These are phyloP conservation scores for Pholiota microspora DNA, from an alignment of 768 basidiomycete genomes.

Conservation along the genomic window DNA sequence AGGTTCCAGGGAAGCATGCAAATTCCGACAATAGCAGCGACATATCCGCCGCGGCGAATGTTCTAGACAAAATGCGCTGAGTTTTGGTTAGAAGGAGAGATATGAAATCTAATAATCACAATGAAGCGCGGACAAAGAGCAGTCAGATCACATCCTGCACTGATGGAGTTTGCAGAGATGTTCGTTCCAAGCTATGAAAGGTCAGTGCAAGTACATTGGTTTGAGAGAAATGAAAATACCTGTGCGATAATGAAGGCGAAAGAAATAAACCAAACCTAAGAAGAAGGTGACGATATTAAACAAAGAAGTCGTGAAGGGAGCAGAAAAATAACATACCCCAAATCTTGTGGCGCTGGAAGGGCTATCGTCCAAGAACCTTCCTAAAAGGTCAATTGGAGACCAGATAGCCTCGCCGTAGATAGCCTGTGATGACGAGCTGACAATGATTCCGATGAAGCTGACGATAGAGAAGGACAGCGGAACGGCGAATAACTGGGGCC, in stretches of 20 bases:
- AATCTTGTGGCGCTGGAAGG: constrained; percentile 68
- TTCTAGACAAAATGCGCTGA: constrained; percentile 40
- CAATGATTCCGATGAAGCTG: constrained; percentile 79
- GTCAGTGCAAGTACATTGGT: constrained; percentile 61
- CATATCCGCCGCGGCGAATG: constrained; percentile 81
- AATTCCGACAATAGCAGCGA: constrained; percentile 76
- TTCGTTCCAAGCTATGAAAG: constrained; percentile 52
- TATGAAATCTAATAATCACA: constrained; percentile 32
- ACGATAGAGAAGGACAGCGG: constrained; percentile 74
- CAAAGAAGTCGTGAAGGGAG: not conserved
- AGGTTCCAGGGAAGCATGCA: constrained; percentile 80
- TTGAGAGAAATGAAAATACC: constrained; percentile 43
- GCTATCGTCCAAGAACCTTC: constrained; percentile 61
- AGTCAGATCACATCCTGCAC: constrained; percentile 81
- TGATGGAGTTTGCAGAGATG: constrained; percentile 81
- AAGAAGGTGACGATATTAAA: not conserved
- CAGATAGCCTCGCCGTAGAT: constrained; percentile 80
- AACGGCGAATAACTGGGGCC: constrained; percentile 68
- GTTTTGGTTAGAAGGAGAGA: not conserved
- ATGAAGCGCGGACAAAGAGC: constrained; percentile 76
- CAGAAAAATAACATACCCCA: constrained; percentile 37
- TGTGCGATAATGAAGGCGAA: constrained; percentile 76
- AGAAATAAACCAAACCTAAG: constrained; percentile 74
- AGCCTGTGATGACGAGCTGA: constrained; percentile 71
- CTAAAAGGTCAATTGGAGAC: constrained; percentile 74